Evolutionary conservation across 2,329 filamentous ascomycete genomes (phyloP), one percentile per base, ranked within the genome.

Genomic region (Diaporthe vaccinii): DNA sequence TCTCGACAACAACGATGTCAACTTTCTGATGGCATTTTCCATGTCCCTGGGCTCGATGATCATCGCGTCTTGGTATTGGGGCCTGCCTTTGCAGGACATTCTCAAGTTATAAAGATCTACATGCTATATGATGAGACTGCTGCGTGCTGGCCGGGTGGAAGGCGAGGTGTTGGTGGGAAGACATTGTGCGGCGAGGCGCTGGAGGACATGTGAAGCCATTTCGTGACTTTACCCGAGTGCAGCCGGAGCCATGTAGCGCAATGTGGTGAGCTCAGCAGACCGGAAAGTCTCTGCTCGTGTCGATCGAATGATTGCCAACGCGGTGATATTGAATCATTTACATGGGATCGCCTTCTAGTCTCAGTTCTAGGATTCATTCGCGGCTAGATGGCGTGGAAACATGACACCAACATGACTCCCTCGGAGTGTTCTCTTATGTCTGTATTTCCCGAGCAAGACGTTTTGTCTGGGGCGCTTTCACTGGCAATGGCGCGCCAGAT

Each of bases 1-100:
- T 76, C 86, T 99, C 74, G 95, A 98, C 84, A 99, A 99, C 84
- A 99, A 99, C 83, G 94, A 94, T 73, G 95, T 99, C 79, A 99
- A 99, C 83, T 91, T 98, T 75, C 83, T 96, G 74, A 98, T 98
- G 96, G 96, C 96, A 0, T 88, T 91, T 20, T 87, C 88, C 6
- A 96, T 98, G 90, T 98, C 94, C 82, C 78, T 95, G 25, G 91
- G 93, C 6, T 94, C 92, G 6, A 97, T 98, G 91, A 86, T 85
- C 0, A 84, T 91, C 46, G 91, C 90, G 41, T 85, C 87, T 59
- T 91, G 88, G 89, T 88, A 89, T 76, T 93, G 91, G 91, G 86
- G 84, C 6, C 80, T 92, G 34, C 88, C 90, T 9, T 80, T 91
- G 20, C 79, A 84, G 73, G 86, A 81, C 72, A 84, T 90, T 36